Evolutionary conservation across 768 basidiomycete genomes (phyloP).

Genomic region (Gloeopeniophorella convolvens): DNA sequence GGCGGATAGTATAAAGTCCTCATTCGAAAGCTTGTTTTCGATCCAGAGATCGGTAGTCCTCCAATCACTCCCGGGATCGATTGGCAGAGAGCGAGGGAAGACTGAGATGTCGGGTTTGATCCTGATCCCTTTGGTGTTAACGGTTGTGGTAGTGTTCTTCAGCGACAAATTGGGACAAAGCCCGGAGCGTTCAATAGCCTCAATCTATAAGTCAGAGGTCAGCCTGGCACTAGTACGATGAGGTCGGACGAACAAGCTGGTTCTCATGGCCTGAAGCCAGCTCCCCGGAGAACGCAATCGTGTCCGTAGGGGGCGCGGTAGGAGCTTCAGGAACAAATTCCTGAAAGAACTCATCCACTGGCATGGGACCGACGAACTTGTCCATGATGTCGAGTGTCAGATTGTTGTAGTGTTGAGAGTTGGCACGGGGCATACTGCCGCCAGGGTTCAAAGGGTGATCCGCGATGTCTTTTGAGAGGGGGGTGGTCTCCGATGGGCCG

Average conservation of each 20-base stretch:
- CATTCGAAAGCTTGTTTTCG: no score
- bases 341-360: background rate
- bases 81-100: background rate
- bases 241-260: background rate
- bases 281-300: no score
- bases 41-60: no score
- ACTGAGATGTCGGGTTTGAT: background rate
- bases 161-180: background rate
- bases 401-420: no score
- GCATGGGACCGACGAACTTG: background rate
- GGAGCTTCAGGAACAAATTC: background rate
- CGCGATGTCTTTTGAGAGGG: no score
- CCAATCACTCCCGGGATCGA: no score
- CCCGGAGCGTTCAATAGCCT: background rate
- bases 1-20: no score
- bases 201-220: background rate
- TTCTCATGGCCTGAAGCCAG: background rate
- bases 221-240: no score
- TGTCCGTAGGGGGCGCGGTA: background rate
- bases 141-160: background rate
- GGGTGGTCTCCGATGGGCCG: no score
- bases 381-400: background rate
- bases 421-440: no score
- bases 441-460: no score
- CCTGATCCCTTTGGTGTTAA: no score